Conservation (phyloP, 345 rosid species). For the Moringa oleifera region DNA sequence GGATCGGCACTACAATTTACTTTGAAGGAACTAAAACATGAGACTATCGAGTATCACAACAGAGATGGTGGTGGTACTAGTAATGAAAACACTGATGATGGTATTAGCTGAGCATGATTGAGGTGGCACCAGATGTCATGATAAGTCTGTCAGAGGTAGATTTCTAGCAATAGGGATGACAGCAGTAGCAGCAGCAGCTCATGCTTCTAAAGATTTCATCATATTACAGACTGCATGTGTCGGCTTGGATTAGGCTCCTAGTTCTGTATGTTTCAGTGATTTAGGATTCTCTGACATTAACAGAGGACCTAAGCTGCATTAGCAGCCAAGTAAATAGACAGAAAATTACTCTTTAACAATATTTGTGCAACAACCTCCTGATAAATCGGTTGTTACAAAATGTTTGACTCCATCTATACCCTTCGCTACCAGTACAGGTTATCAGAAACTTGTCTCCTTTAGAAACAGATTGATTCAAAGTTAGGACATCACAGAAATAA, state of each 20-base stretch:
- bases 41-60: neutral
- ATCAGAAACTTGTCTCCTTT: neutral
- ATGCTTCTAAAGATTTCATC: neutral
- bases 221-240: neutral
- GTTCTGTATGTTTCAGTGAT: no score
- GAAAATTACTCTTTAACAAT: no score
- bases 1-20: neutral
- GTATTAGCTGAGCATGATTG: neutral
- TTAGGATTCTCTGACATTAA: no score
- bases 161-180: neutral
- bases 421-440: no score
- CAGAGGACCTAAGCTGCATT: no score
- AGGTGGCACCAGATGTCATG: neutral
- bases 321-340: no score
- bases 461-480: neutral
- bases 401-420: no score
- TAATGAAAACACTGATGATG: neutral
- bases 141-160: neutral
- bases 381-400: no score
- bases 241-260: no score
- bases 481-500: constrained; percentile 2
- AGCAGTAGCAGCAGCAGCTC: neutral
- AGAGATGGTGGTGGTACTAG: neutral
- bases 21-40: neutral
- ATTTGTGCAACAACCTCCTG: no score